Evolutionary conservation across 2,329 filamentous ascomycete species (phyloP).

Genomic region (Pyricularia sp.): DNA sequence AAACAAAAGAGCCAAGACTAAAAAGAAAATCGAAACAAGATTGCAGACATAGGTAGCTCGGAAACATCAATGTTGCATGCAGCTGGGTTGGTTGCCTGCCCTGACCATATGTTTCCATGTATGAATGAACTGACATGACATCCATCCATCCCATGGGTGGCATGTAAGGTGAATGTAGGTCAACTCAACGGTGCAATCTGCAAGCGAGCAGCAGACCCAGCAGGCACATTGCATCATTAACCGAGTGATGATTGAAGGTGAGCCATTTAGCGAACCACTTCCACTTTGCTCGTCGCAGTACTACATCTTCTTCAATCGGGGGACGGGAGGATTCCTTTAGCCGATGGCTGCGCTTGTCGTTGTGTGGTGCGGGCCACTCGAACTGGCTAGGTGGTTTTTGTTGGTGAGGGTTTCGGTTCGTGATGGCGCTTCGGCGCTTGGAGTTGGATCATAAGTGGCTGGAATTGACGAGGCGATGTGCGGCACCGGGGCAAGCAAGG

Average conservation of each 20-base stretch:
- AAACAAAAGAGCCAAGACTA: neutral
- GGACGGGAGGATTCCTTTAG: neutral
- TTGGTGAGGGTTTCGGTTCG: neutral
- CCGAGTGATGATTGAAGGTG: neutral
- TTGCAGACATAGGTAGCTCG: neutral
- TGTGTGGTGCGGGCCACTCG: neutral
- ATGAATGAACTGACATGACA: neutral
- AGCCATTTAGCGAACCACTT: neutral
- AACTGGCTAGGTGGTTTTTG: neutral
- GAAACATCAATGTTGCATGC: neutral
- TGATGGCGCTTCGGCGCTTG: conserved; percentile 2
- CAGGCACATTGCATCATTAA: neutral
- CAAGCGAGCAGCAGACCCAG: neutral
- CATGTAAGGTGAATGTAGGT: too few species aligned
- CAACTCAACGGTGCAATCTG: neutral
- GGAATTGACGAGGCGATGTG: neutral
- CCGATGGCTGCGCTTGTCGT: neutral
- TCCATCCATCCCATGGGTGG: too few species aligned
- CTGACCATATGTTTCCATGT: neutral
- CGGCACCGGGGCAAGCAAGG: neutral
- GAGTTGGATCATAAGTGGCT: neutral
- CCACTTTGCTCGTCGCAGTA: neutral
- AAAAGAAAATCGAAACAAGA: neutral
- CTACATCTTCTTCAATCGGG: neutral
- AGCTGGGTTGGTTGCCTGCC: neutral